Evolutionary conservation across 495 filamentous ascomycete species (phyloP).

Genomic region (Penicillium longicatenatum): DNA sequence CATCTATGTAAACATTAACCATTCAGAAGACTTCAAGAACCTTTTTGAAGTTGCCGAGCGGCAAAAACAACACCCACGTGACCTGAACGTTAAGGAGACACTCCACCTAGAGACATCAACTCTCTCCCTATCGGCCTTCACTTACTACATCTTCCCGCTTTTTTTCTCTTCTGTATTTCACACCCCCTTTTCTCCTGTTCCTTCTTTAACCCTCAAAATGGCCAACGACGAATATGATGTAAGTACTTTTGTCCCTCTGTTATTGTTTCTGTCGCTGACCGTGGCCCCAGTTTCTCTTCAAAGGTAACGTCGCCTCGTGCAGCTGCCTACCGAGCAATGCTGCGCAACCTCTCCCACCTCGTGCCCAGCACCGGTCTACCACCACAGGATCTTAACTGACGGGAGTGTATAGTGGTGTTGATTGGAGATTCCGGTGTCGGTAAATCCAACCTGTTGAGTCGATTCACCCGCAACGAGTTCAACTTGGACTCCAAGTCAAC

Average conservation of each 20-base stretch:
- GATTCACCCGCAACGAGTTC: constrained; percentile 99
- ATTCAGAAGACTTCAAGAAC: background rate
- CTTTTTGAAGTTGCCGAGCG: constrained; percentile 6
- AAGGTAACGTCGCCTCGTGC: constrained; percentile 65
- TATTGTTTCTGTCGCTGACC: constrained; percentile 18
- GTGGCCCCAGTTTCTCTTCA: constrained; percentile 88
- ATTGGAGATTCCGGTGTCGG: constrained; percentile 99
- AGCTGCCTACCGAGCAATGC: constrained; percentile 18
- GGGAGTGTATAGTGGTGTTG: constrained; percentile 72
- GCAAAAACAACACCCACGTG: constrained; percentile 28
- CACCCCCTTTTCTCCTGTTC: constrained; percentile 19
- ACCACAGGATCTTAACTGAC: constrained; percentile 18
- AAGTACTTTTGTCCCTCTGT: constrained; percentile 42
- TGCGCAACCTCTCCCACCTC: background rate
- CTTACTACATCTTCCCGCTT: constrained; percentile 23
- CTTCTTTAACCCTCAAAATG: constrained; percentile 55
- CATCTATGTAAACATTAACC: background rate
- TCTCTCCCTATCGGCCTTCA: constrained; percentile 29
- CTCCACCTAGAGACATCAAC: constrained; percentile 36
- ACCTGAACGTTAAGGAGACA: constrained; percentile 28
- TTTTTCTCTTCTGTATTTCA: constrained; percentile 20
- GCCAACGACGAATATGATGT: constrained; percentile 99
- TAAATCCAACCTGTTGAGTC: constrained; percentile 99
- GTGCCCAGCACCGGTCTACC: background rate
- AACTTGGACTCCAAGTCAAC: constrained; percentile 99